Evolutionary conservation across 306 rosid species (phyloP).

Genomic region (Boehmeria nivea): DNA sequence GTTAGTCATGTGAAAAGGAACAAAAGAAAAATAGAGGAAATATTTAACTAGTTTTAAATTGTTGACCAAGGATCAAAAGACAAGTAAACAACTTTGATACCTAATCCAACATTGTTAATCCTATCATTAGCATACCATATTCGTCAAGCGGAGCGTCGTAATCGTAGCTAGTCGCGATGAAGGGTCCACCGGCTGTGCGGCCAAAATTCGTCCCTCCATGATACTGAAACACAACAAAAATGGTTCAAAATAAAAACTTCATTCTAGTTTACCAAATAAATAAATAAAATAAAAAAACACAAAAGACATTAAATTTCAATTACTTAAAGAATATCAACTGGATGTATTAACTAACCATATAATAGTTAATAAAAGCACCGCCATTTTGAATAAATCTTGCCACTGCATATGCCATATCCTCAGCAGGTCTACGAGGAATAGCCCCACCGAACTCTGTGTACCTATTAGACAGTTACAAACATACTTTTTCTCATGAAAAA

Average conservation of each 20-base stretch:
- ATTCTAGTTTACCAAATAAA: not conserved
- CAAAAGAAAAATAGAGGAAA: too few relatives aligned
- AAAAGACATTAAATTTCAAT: too few relatives aligned
- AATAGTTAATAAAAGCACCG: slow-evolving; percentile 82
- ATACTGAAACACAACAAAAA: slow-evolving; percentile 38
- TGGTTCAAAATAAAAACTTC: not conserved
- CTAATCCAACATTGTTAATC: not conserved
- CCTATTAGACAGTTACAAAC: slow-evolving; percentile 35
- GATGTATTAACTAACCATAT: slow-evolving; percentile 49
- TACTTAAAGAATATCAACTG: not conserved
- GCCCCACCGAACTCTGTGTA: slow-evolving; percentile 87
- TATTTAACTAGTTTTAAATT: too few relatives aligned
- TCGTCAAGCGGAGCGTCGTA: slow-evolving; percentile 92
- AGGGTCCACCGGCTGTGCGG: slow-evolving; percentile 78
- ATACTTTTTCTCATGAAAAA: slow-evolving; percentile 1
- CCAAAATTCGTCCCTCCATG: slow-evolving; percentile 99
- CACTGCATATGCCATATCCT: slow-evolving; percentile 79
- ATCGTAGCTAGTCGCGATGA: slow-evolving; percentile 90
- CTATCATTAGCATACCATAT: slow-evolving; percentile 44
- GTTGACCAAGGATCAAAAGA: too few relatives aligned
- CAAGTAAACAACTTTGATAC: slow-evolving; percentile 7
- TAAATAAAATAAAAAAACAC: not conserved
- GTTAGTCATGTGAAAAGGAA: too few relatives aligned
- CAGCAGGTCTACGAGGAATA: slow-evolving; percentile 72
- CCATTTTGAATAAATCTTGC: slow-evolving; percentile 81